phyloP scores from a whole-genome alignment of 2,329 filamentous ascomycete species.

The Teratosphaeria viscida region DNA sequence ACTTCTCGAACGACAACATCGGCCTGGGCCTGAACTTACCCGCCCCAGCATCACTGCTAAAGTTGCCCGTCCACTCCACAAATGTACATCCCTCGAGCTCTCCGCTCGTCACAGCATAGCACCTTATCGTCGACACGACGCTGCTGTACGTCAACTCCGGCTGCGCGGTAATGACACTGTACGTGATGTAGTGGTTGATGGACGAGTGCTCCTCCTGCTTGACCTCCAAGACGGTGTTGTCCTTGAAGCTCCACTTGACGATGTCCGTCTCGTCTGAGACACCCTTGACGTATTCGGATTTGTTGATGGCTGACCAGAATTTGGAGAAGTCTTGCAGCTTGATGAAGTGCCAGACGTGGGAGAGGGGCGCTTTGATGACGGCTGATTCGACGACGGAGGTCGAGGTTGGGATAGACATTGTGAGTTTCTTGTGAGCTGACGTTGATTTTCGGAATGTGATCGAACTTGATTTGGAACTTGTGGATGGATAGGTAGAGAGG shows the following conservation, averaged over 20 bases:
- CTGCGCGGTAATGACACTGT: slow-evolving; percentile 57
- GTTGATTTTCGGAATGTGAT: not conserved
- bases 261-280: slow-evolving; percentile 52
- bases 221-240: slow-evolving; percentile 57
- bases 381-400: slow-evolving; percentile 56
- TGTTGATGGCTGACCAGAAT: slow-evolving; percentile 54
- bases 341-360: slow-evolving; percentile 62
- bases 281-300: slow-evolving; percentile 54
- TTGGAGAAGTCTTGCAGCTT: slow-evolving; percentile 57
- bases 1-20: not conserved
- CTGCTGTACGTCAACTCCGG: slow-evolving; percentile 56
- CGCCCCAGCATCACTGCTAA: slow-evolving; percentile 60
- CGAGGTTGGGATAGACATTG: slow-evolving; percentile 48
- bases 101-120: slow-evolving; percentile 56
- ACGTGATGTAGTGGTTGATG: slow-evolving; percentile 67
- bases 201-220: slow-evolving; percentile 64
- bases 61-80: slow-evolving; percentile 59
- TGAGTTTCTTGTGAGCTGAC: not conserved
- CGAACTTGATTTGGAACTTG: not conserved
- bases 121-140: slow-evolving; percentile 56
- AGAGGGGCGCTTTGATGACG: slow-evolving; percentile 57
- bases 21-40: slow-evolving; percentile 38
- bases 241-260: slow-evolving; percentile 61
- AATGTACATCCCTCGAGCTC: slow-evolving; percentile 55
- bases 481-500: not conserved